Evolutionary conservation across 208 protist genomes (phyloP), one percentile per base, ranked within the genome.

Genomic region (Porcisia deanei): DNA sequence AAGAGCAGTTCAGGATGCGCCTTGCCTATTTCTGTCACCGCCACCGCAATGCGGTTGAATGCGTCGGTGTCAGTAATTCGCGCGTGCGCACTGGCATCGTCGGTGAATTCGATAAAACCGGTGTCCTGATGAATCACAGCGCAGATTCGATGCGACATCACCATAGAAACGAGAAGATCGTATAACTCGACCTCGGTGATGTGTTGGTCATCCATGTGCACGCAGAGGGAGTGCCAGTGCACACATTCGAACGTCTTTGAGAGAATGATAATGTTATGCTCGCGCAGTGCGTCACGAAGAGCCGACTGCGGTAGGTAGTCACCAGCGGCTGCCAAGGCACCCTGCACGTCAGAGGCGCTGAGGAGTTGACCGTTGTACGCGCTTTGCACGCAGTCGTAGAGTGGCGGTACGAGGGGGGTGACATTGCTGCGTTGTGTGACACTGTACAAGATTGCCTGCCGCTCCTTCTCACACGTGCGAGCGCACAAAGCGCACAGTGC

Each of bases 181-280:
- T 82, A 74, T 20, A 82, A 37, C 66, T 82, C 66, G 4, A 4
- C 34, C 55, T 82, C 77, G 12, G 71, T 77, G 9, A 82, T 66
- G 7, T 58, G 20, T 16, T 25, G 45, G n/a, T 82, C 77, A 14
- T 74, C 77, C 77, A 82, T 82, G 72, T 82, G 77, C 47, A 53
- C 39, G 72, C 71, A 64, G 43, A 82, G 59, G 8, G 77, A 82
- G 58, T 65, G 71, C 77, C 77, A 82, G 72, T 82, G 49, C 34
- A 82, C 77, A 53, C 72, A 77, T 39, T 76, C 77, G 53, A 82
- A 74, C 2, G 66, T 53, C 4, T 70, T 58, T 30, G 71, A 57
- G 22, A 82, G 72, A n/a, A 82, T 41, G 22, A 77, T 4, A n/a
- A 82, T 69, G 67, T 82, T 82, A 72, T 82, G 77, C 55, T 82